Evolutionary conservation across 1,284 basidiomycete genomes (phyloP), one percentile per base, ranked within the genome.

Genomic region (Clitocybe nebularis): DNA sequence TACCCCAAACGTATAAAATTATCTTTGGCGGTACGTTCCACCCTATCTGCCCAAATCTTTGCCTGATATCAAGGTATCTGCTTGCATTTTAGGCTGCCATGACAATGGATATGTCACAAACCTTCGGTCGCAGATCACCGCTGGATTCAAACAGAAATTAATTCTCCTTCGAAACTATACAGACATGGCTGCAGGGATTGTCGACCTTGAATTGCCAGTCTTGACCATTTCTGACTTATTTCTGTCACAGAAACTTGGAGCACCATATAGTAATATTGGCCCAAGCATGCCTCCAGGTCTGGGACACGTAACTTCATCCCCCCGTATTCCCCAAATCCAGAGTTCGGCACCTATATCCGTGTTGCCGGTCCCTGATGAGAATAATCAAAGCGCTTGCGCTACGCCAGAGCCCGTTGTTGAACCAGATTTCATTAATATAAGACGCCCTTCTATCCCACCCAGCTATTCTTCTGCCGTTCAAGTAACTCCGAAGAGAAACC

Each of bases 81-180:
- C 22, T 36, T 43, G 17, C 25, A 40, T 26, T 25, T 23, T 46
- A 79, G 84, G 81, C 44, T 81, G 79, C 49, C 83, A 87, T 58
- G 83, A 88, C 62, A 81, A 81, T 60, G 82, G 83, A 50, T 89
- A 89, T 61, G 71, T 75, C 41, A 73, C 74, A 22, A 71, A 72
- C 35, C 68, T 89, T 36, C 72, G 75, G 34, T 79, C 81, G 7
- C 71, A 81, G 32, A 75, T 82, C 39, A 84, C 81, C 35, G 74
- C 77, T 37, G 81, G 81, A 23, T 75, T 72, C 47, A 71, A 74
- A 42, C 67, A 80, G 37, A 88, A 85, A 61, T 65, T 88, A 43
- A 71, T 83, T 39, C 69, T 88, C 16, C 68, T 88, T 36, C 77
- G 75, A 58, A 74, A 80, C 36, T 83, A 84, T 59, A 56, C 66